These are phyloP conservation scores for Fusarium sp. DNA, from an alignment of 2,329 filamentous ascomycete species.

Conservation along the genomic window DNA sequence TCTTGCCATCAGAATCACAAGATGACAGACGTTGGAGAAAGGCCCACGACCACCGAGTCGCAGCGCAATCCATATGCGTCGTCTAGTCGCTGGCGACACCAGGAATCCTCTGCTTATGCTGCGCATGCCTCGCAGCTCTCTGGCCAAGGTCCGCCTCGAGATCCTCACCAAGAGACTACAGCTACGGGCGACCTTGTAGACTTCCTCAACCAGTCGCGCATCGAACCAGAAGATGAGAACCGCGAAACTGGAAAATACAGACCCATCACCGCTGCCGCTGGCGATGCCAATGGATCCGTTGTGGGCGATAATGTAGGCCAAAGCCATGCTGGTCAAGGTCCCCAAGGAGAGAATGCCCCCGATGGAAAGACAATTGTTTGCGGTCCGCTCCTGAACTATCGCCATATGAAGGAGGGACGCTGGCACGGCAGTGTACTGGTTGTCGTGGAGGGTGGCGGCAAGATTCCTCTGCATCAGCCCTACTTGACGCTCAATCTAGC, in stretches of 20 bases:
- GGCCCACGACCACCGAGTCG: slow-evolving; percentile 46
- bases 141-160: slow-evolving; percentile 44
- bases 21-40: slow-evolving; percentile 42
- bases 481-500: slow-evolving; percentile 64
- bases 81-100: slow-evolving; percentile 69
- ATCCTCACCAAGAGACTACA: slow-evolving; percentile 50
- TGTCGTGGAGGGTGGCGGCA: slow-evolving; percentile 78
- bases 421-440: slow-evolving; percentile 92
- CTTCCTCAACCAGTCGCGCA: slow-evolving; percentile 66
- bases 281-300: slow-evolving; percentile 25
- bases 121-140: slow-evolving; percentile 56
- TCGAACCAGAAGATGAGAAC: slow-evolving; percentile 55
- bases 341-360: slow-evolving; percentile 35
- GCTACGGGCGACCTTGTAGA: slow-evolving; percentile 64
- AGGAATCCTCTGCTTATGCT: slow-evolving; percentile 68
- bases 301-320: slow-evolving; percentile 39
- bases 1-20: slow-evolving; percentile 3
- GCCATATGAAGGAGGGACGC: slow-evolving; percentile 74
- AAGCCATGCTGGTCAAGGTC: slow-evolving; percentile 43
- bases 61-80: slow-evolving; percentile 66
- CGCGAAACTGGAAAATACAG: slow-evolving; percentile 54
- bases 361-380: slow-evolving; percentile 72
- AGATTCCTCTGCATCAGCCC: slow-evolving; percentile 68
- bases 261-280: slow-evolving; percentile 62
- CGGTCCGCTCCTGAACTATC: slow-evolving; percentile 82